Percentiles rank a stretch among this genome's conserved stretches.
These are phyloP conservation scores for Colletotrichum eremochloae DNA, from an alignment of 2,329 filamentous ascomycete species.

Conservation along the genomic window DNA sequence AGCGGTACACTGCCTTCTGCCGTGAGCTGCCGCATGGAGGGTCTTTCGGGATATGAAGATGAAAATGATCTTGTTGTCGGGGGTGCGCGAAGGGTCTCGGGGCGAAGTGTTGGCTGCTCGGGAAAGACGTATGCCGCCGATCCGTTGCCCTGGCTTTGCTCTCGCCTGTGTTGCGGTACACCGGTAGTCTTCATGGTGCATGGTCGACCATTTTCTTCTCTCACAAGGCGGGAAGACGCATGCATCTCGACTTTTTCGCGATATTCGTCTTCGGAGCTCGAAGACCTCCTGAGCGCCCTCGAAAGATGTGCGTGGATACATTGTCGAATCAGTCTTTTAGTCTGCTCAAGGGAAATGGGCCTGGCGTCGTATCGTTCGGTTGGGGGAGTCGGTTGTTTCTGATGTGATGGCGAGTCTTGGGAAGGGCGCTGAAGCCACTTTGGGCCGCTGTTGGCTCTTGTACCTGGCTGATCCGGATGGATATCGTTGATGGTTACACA, in stretches of 20 bases:
- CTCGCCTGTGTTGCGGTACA: slow-evolving; percentile 21
- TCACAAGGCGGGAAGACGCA: neutral
- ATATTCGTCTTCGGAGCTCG: slow-evolving; percentile 39
- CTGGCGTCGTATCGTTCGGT: slow-evolving; percentile 34
- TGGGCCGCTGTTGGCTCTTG: slow-evolving; percentile 31
- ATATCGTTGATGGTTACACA: slow-evolving; percentile 90
- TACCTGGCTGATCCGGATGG: slow-evolving; percentile 25
- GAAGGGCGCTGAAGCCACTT: slow-evolving; percentile 41
- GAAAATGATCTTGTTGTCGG: slow-evolving; percentile 57
- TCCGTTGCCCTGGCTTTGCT: slow-evolving; percentile 27
- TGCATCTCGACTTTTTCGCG: slow-evolving; percentile 11
- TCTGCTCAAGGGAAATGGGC: slow-evolving; percentile 70
- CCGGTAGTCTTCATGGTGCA: slow-evolving; percentile 7
- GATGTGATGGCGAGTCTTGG: slow-evolving; percentile 38
- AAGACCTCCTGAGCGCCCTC: slow-evolving; percentile 46
- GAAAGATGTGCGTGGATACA: slow-evolving; percentile 56
- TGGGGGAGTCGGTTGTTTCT: slow-evolving; percentile 25
- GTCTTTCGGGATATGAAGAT: slow-evolving; percentile 59
- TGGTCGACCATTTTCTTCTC: slow-evolving; percentile 17
- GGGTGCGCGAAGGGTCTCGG: slow-evolving; percentile 48
- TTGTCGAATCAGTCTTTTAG: slow-evolving; percentile 62
- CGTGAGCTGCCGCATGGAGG: slow-evolving; percentile 45
- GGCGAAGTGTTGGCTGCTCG: slow-evolving; percentile 54
- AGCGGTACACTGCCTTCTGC: slow-evolving; percentile 28
- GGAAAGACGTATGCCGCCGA: slow-evolving; percentile 50